Conservation (phyloP, 495 filamentous ascomycete genomes). For the Penicillium coffeae region DNA sequence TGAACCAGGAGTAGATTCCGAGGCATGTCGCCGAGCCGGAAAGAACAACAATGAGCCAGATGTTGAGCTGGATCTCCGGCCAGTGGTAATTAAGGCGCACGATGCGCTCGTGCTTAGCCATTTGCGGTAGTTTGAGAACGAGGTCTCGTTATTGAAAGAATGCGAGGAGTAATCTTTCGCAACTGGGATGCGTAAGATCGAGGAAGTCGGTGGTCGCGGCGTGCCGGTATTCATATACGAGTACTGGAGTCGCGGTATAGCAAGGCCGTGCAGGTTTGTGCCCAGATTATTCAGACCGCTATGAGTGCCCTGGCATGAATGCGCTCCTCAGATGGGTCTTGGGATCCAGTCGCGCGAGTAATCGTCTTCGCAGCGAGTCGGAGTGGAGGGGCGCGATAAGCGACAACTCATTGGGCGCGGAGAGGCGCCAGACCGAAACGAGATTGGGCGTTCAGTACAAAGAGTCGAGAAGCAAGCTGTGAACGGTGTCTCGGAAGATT, state of each 20-base stretch:
- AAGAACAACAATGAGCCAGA: slow-evolving; percentile 89
- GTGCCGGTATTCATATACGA: no score
- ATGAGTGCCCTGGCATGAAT: background rate
- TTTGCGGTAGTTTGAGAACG: slow-evolving; percentile 4
- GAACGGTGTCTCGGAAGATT: background rate
- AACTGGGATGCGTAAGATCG: no score
- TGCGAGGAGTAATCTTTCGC: background rate
- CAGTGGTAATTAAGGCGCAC: slow-evolving; percentile 75
- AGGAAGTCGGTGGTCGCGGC: no score
- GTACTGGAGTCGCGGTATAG: background rate
- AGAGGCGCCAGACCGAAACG: slow-evolving; percentile 8
- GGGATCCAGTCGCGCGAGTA: background rate
- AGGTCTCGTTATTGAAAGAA: no score
- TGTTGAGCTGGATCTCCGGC: slow-evolving; percentile 87
- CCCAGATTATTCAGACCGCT: background rate
- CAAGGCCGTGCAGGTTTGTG: background rate
- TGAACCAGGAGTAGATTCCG: slow-evolving; percentile 83
- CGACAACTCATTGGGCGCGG: slow-evolving; percentile 29
- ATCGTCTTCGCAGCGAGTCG: background rate
- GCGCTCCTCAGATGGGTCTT: background rate
- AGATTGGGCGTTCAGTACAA: background rate
- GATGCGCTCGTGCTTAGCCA: slow-evolving; percentile 22
- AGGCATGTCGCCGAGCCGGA: slow-evolving; percentile 72
- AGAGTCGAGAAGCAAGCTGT: background rate
- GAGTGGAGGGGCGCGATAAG: slow-evolving; percentile 14